Percentiles rank a stretch among this genome's conserved stretches.
Conservation (phyloP, 148 eudicot genomes). For the Linanthus parryae region DNA sequence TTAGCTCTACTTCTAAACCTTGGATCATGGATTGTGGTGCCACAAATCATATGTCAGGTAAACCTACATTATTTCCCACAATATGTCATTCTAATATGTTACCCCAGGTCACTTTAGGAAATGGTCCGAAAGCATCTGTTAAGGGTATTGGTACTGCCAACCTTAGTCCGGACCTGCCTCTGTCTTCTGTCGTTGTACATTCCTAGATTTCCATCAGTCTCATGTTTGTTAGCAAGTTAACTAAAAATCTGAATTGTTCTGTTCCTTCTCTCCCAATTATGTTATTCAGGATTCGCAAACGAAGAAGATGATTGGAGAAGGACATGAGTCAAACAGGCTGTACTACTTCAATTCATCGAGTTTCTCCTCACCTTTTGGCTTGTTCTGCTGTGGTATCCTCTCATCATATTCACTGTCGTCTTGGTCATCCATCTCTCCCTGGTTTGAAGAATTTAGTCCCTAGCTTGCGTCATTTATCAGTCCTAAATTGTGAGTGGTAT, state of each 20-base stretch:
- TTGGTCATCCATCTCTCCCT: neutral
- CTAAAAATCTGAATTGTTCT: neutral
- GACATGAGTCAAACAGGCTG: neutral
- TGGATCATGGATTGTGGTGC: neutral
- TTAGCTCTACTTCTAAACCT: neutral
- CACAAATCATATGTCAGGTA: constrained; percentile 2
- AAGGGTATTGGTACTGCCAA: neutral
- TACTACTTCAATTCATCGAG: neutral
- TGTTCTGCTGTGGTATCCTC: neutral
- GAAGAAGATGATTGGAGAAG: constrained; percentile 1
- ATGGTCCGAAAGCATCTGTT: neutral
- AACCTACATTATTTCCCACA: neutral
- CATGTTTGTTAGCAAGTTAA: neutral
- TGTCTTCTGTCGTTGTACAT: neutral
- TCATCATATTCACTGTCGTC: neutral
- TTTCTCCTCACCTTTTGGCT: neutral
- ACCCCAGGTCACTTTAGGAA: neutral
- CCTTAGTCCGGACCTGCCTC: neutral
- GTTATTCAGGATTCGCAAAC: neutral
- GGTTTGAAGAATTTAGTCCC: neutral
- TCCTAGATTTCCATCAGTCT: neutral
- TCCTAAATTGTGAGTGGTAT: neutral
- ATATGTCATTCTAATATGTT: neutral
- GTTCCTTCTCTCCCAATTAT: neutral
- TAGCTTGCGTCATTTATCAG: neutral